These are phyloP conservation scores for Gaultheria prostrata DNA, from an alignment of 148 eudicot genomes.

Conservation along the genomic window DNA sequence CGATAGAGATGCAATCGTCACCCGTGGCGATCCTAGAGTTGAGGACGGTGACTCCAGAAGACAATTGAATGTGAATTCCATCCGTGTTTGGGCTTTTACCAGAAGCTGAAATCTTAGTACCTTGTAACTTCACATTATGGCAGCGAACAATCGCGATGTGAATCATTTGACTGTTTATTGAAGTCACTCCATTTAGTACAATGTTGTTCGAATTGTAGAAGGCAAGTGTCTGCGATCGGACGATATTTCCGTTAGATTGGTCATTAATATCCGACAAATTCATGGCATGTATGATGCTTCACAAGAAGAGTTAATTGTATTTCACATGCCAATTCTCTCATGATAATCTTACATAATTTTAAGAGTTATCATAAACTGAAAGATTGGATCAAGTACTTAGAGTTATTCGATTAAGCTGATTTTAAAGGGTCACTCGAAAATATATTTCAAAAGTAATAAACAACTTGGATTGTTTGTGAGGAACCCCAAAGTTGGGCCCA, in stretches of 20 bases:
- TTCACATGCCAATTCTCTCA: too few relatives aligned
- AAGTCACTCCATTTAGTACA: constrained; percentile 28
- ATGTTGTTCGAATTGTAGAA: constrained; percentile 37
- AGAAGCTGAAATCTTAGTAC: constrained; percentile 36
- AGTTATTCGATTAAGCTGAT: too few relatives aligned
- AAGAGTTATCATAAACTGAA: too few relatives aligned
- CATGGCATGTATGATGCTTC: too few relatives aligned
- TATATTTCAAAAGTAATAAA: too few relatives aligned
- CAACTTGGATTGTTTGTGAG: too few relatives aligned
- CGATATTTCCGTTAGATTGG: background rate
- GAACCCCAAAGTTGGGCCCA: too few relatives aligned
- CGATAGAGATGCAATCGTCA: constrained; percentile 59
- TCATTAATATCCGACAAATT: too few relatives aligned
- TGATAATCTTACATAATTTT: too few relatives aligned
- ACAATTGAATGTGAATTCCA: constrained; percentile 47
- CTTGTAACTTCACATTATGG: constrained; percentile 28
- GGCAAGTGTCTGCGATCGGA: constrained; percentile 26
- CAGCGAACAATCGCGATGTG: constrained; percentile 45
- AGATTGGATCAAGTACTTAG: too few relatives aligned
- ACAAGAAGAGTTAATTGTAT: too few relatives aligned
- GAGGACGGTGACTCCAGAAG: constrained; percentile 31
- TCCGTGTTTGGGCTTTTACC: constrained; percentile 65
- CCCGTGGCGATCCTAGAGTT: constrained; percentile 41
- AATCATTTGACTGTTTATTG: constrained; percentile 48
- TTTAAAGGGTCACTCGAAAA: too few relatives aligned